These are phyloP conservation scores for Ogataea dorogensis DNA, from an alignment of 805 yeast genomes.

Conservation along the genomic window DNA sequence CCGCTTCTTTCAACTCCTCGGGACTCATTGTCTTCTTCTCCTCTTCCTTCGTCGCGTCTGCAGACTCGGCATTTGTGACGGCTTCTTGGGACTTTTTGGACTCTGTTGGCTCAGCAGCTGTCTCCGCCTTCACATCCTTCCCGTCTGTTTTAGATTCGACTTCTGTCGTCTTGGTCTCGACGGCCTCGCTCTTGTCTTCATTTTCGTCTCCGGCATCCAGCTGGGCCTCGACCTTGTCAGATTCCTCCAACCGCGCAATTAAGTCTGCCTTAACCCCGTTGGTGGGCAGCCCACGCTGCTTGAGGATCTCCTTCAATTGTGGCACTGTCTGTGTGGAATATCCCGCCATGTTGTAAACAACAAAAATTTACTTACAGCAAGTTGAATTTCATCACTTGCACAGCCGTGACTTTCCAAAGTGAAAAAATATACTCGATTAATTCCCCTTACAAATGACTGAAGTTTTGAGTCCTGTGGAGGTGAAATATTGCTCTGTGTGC, in stretches of 20 bases:
- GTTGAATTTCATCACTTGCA: slow-evolving; percentile 2
- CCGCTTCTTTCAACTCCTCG: slow-evolving; percentile 69
- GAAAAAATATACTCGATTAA: slow-evolving; percentile 1
- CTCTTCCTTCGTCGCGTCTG: slow-evolving; percentile 14
- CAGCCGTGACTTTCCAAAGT: slow-evolving; percentile 5
- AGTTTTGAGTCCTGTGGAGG: slow-evolving; percentile 29
- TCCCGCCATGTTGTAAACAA: slow-evolving; percentile 41
- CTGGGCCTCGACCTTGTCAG: slow-evolving; percentile 42
- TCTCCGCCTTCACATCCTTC: background rate
- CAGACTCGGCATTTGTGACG: slow-evolving; percentile 21
- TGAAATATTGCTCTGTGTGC: slow-evolving; percentile 76
- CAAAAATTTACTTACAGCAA: slow-evolving; percentile 12
- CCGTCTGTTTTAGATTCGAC: slow-evolving; percentile 11
- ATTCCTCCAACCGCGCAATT: slow-evolving; percentile 59
- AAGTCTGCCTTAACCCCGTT: slow-evolving; percentile 83
- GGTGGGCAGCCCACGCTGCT: slow-evolving; percentile 60
- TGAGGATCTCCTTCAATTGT: slow-evolving; percentile 77
- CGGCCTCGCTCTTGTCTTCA: slow-evolving; percentile 5
- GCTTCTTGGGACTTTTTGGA: slow-evolving; percentile 16
- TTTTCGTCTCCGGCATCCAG: slow-evolving; percentile 21
- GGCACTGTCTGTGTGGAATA: slow-evolving; percentile 73
- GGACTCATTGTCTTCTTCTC: slow-evolving; percentile 43
- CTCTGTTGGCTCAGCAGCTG: background rate
- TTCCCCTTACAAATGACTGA: slow-evolving; percentile 2
- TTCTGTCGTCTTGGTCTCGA: slow-evolving; percentile 19